Evolutionary conservation across 1,139 yeast species (phyloP).

Genomic region (Debaryomyces udenii): DNA sequence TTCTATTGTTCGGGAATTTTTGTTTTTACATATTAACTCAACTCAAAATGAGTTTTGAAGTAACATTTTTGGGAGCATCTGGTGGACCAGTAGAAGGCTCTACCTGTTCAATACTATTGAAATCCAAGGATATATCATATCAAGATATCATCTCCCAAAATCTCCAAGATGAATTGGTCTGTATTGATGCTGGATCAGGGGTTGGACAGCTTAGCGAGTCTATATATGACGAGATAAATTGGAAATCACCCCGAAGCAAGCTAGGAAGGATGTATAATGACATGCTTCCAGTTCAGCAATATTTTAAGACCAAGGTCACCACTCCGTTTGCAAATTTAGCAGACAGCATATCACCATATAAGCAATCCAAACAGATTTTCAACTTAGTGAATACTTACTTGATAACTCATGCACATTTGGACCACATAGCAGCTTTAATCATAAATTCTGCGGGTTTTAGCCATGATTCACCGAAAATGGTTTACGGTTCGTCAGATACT

Average conservation of each 20-base stretch:
- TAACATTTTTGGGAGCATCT: slow-evolving; percentile 69
- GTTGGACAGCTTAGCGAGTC: slow-evolving; percentile 58
- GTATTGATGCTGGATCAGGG: slow-evolving; percentile 84
- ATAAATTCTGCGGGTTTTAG: slow-evolving; percentile 68
- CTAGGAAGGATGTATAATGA: slow-evolving; percentile 31
- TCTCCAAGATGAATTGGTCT: slow-evolving; percentile 45
- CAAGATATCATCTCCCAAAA: slow-evolving; percentile 31
- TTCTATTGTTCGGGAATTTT: no score
- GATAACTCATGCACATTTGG: slow-evolving; percentile 84
- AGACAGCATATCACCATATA: slow-evolving; percentile 20
- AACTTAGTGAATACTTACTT: slow-evolving; percentile 48
- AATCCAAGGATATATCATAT: slow-evolving; percentile 51
- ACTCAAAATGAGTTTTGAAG: slow-evolving; percentile 26
- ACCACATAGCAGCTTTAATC: slow-evolving; percentile 71
- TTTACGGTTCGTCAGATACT: slow-evolving; percentile 61
- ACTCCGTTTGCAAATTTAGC: slow-evolving; percentile 33
- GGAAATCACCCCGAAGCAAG: slow-evolving; percentile 15
- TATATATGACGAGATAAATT: slow-evolving; percentile 32
- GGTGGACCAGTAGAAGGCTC: slow-evolving; percentile 79
- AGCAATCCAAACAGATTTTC: slow-evolving; percentile 32
- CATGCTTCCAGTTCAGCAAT: slow-evolving; percentile 22
- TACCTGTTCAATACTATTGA: slow-evolving; percentile 67
- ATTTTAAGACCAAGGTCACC: slow-evolving; percentile 24
- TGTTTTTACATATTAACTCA: no score
- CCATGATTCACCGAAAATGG: slow-evolving; percentile 30